These are phyloP conservation scores for Porcisia deanei DNA, from an alignment of 208 protist genomes.

Conservation along the genomic window DNA sequence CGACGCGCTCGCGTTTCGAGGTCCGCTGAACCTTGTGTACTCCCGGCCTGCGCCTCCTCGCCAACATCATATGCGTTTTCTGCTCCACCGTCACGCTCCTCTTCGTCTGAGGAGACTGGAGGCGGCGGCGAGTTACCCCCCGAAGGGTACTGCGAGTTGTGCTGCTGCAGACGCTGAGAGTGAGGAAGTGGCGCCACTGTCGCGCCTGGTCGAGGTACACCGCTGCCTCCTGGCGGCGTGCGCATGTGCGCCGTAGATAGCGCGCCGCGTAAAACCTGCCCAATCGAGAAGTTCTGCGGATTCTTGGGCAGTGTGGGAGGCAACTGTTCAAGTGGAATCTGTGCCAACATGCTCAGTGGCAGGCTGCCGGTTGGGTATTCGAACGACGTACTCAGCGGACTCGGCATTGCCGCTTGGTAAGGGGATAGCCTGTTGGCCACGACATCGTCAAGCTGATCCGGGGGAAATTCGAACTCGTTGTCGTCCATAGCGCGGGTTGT, in stretches of 20 bases:
- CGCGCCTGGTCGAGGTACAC: neutral
- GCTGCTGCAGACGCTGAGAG: slow-evolving; percentile 1
- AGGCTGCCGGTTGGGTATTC: slow-evolving; percentile 14
- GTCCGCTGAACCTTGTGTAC: neutral
- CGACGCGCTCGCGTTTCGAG: neutral
- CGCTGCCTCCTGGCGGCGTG: neutral
- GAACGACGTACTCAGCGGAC: slow-evolving; percentile 2
- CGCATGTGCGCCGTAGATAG: slow-evolving; percentile 27
- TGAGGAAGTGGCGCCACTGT: slow-evolving; percentile 16
- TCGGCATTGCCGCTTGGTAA: slow-evolving; percentile 8
- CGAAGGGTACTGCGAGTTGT: slow-evolving; percentile 14
- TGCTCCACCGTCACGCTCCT: slow-evolving; percentile 6
- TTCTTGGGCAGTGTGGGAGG: slow-evolving; percentile 63
- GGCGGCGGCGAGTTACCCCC: neutral
- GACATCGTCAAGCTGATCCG: slow-evolving; percentile 51
- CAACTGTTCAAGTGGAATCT: slow-evolving; percentile 72
- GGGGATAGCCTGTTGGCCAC: slow-evolving; percentile 17
- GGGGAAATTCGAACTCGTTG: slow-evolving; percentile 85
- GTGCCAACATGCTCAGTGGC: slow-evolving; percentile 49
- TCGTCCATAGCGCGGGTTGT: slow-evolving; percentile 32
- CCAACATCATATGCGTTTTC: slow-evolving; percentile 2
- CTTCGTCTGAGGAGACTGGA: slow-evolving; percentile 7
- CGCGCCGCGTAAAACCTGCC: slow-evolving; percentile 52
- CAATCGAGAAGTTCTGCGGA: slow-evolving; percentile 55
- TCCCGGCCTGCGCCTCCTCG: neutral